Percentiles rank a stretch among this genome's conserved stretches.
Conservation (phyloP, 2,329 filamentous ascomycete species). For the Claviceps sp. region DNA sequence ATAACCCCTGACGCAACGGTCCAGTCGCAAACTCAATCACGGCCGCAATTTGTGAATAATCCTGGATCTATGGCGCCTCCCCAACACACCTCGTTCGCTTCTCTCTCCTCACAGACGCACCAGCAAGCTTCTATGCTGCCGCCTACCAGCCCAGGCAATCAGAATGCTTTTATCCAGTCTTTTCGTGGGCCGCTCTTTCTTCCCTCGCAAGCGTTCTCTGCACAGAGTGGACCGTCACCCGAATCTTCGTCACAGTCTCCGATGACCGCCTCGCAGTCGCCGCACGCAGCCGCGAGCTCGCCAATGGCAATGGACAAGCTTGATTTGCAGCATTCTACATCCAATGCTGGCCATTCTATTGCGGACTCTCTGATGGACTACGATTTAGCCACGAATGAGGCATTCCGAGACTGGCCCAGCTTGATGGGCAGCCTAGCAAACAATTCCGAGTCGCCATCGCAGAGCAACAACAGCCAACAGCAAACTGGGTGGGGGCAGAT, state of each 20-base stretch:
- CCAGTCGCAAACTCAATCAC: not conserved
- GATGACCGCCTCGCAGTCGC: constrained; percentile 19
- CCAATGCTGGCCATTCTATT: constrained; percentile 11
- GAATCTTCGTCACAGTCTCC: constrained; percentile 20
- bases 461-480: constrained; percentile 6
- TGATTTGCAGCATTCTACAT: constrained; percentile 17
- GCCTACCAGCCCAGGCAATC: constrained; percentile 10
- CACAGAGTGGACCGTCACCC: constrained; percentile 17
- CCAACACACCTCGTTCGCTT: constrained; percentile 18
- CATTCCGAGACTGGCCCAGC: constrained; percentile 29
- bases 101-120: constrained; percentile 19
- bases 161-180: constrained; percentile 15
- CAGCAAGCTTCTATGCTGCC: constrained; percentile 14
- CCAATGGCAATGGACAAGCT: constrained; percentile 22
- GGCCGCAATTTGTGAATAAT: constrained; percentile 16
- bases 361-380: constrained; percentile 28
- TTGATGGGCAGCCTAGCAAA: constrained; percentile 22
- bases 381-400: constrained; percentile 17
- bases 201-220: constrained; percentile 17
- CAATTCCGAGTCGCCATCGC: constrained; percentile 15
- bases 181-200: constrained; percentile 22
- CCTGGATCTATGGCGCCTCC: constrained; percentile 12
- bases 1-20: constrained; percentile 19
- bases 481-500: constrained; percentile 2
- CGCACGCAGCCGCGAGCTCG: constrained; percentile 14